A percentile compares a stretch with the other conserved stretches of the same genome.
These are phyloP conservation scores for Erythrophleum ivorense DNA, from an alignment of 331 rosid genomes.

Conservation along the genomic window DNA sequence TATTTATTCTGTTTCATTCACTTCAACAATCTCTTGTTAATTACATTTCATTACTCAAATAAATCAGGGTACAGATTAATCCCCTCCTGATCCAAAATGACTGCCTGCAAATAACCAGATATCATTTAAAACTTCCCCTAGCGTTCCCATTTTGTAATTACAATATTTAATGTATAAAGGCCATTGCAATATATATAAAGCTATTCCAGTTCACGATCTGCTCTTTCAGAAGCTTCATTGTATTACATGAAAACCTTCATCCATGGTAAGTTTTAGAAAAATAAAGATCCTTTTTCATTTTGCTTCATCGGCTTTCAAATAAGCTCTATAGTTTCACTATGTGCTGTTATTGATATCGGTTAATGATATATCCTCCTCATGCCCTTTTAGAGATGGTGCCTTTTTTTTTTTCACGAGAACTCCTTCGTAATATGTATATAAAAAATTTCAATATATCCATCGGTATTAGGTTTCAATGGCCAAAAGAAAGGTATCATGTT, in stretches of 20 bases:
- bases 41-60: not conserved
- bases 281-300: not conserved
- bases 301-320: too few species aligned
- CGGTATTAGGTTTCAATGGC: too few species aligned
- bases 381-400: too few species aligned
- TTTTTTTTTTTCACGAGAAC: too few species aligned
- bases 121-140: not conserved
- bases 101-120: not conserved
- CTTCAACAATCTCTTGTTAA: too few species aligned
- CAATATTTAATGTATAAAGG: not conserved
- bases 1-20: too few species aligned
- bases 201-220: not conserved
- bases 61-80: not conserved
- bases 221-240: not conserved
- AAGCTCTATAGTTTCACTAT: too few species aligned
- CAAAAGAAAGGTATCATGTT: too few species aligned
- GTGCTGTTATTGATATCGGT: too few species aligned
- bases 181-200: not conserved
- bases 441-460: too few species aligned
- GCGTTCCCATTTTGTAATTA: not conserved
- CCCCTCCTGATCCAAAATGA: not conserved
- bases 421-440: too few species aligned
- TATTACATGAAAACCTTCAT: not conserved
- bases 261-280: slow-evolving; percentile 10
- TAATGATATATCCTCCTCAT: too few species aligned